Conservation (phyloP, 169 alveolate genomes). For the Babesia divergens region DNA sequence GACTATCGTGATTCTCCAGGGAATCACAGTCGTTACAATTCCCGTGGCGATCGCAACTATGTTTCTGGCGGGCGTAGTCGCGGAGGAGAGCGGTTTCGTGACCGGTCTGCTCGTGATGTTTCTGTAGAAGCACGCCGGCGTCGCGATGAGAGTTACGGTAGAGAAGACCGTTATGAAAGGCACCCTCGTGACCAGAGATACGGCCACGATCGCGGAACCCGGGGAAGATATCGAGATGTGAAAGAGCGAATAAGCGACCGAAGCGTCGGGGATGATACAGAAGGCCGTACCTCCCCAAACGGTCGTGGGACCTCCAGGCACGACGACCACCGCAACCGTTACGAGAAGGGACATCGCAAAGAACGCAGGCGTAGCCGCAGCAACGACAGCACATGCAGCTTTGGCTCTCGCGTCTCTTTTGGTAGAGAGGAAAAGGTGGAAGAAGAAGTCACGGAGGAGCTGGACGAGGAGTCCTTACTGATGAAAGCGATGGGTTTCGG, state of each 20-base stretch:
- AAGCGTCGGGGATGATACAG: background rate
- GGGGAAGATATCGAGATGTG: too few relatives aligned
- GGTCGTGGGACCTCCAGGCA: background rate
- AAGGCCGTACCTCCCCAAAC: background rate
- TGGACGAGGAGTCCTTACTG: slow-evolving; percentile 47
- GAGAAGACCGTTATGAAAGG: background rate
- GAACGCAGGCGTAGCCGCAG: slow-evolving; percentile 9
- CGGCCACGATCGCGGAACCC: too few relatives aligned
- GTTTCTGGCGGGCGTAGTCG: background rate
- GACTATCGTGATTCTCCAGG: background rate
- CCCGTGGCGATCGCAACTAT: background rate
- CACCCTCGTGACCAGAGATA: background rate
- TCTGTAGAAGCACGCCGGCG: background rate
- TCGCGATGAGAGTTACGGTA: background rate
- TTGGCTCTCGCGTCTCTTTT: slow-evolving; percentile 23
- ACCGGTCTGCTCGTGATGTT: background rate
- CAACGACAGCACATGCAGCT: slow-evolving; percentile 20
- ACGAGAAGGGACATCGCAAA: background rate
- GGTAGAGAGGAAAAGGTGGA: background rate
- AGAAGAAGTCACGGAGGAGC: background rate
- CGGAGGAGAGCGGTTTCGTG: background rate
- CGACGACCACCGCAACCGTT: background rate
- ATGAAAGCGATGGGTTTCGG: slow-evolving; percentile 43
- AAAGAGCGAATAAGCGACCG: background rate
- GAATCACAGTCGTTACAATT: background rate